A percentile compares a stretch with the other conserved stretches of the same genome.
Conservation (phyloP, 495 filamentous ascomycete genomes). For the Penicillium mononematosum region DNA sequence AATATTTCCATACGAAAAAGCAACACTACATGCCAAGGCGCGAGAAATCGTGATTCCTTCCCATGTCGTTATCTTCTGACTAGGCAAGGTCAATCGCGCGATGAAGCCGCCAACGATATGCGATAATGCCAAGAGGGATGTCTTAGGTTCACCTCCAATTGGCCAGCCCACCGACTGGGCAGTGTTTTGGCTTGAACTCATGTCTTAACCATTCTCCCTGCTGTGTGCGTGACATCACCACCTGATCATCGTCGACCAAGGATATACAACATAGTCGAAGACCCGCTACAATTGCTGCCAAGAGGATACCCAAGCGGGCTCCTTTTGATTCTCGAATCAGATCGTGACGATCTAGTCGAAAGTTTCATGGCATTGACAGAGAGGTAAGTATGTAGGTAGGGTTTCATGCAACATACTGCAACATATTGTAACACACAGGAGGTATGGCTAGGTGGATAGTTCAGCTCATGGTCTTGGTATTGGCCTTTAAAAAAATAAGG, state of each 20-base stretch:
- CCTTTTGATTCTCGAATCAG: neutral
- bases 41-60: neutral
- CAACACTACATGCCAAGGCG: conserved; percentile 4
- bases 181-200: neutral
- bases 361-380: neutral
- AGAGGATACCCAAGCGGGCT: neutral
- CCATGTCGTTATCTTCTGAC: neutral
- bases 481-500: neutral
- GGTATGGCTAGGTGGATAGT: neutral
- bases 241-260: neutral
- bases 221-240: conserved; percentile 5
- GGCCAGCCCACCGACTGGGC: neutral
- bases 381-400: neutral
- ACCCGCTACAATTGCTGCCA: neutral
- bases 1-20: neutral
- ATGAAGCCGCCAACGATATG: neutral
- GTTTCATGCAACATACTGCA: neutral
- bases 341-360: neutral
- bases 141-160: neutral
- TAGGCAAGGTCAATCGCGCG: neutral
- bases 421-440: neutral
- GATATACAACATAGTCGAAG: neutral
- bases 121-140: neutral
- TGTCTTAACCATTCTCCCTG: neutral
- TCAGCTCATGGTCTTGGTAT: neutral